Conservation (phyloP, 768 basidiomycete genomes). For the Exidia glandulosa region DNA sequence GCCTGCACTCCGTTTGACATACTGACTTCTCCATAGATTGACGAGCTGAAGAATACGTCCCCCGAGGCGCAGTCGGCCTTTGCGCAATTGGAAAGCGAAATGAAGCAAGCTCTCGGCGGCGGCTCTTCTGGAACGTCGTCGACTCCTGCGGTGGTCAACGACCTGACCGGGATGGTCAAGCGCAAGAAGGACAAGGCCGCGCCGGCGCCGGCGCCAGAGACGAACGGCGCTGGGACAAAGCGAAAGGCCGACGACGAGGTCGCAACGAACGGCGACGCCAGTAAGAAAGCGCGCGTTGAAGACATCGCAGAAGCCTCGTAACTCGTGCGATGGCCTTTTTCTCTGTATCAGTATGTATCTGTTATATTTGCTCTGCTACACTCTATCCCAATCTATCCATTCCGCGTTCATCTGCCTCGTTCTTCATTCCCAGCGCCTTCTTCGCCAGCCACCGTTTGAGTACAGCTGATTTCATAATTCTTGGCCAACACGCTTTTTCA, state of each 20-base stretch:
- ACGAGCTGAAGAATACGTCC: constrained; percentile 79
- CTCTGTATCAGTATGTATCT: no score
- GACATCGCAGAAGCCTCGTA: neutral
- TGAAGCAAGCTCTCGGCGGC: constrained; percentile 58
- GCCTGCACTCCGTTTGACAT: neutral
- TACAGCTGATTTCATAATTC: no score
- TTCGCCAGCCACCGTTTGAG: no score
- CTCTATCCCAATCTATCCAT: no score
- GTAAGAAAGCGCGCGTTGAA: neutral
- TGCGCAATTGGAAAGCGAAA: constrained; percentile 54
- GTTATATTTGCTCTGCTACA: no score
- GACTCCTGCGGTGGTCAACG: constrained; percentile 47
- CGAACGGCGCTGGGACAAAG: constrained; percentile 31
- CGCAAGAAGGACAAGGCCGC: constrained; percentile 66
- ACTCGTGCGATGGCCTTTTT: no score
- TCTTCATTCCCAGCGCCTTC: no score
- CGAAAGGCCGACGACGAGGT: constrained; percentile 61
- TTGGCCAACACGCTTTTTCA: no score
- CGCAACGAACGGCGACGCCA: constrained; percentile 4
- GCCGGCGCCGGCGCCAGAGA: constrained; percentile 21
- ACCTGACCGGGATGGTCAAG: constrained; percentile 73
- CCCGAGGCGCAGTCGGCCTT: constrained; percentile 54
- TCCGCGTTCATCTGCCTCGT: no score
- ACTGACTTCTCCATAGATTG: constrained; percentile 52
- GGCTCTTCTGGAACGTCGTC: constrained; percentile 20